Evolutionary conservation across 1,284 basidiomycete species (phyloP), one percentile per base, ranked within the genome.

Genomic region (Ganoderma sp.): DNA sequence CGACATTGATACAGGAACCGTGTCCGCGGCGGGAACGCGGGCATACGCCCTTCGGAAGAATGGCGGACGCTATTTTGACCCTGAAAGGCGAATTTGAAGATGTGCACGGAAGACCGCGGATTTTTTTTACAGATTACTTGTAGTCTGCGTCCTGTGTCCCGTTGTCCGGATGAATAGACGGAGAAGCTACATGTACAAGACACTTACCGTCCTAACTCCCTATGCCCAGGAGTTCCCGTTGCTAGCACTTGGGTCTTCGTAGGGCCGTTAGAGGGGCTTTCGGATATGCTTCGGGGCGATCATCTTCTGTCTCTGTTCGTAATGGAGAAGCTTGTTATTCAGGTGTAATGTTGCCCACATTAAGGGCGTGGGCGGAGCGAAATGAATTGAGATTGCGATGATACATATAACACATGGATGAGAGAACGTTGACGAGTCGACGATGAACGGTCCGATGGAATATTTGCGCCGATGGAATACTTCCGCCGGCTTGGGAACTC

Each of bases 171-270:
- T 58, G 34, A 58, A 58, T 39, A 58, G 56, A 58, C 37, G n/a
- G 56, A 58, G 56, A 22, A 39, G 34, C 56, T 58, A n/a, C 5
- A 22, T 39, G 56, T 58, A 58, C 15, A 3, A 39, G 10, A 34
- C 56, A 58, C 56, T 39, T 39, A 58, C 56, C 56, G 34, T 34
- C 34, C 34, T 58, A 58, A 19, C 56, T 37, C 56, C 56, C 56
- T 39, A 58, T 39, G 56, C 39, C 56, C 17, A 22, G 56, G 56
- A 34, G n/a, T 39, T 58, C 10, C 12, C 39, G 34, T 58, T 34
- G 39, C 9, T 39, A 19, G 34, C 56, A 8, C n/a, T 19, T 3
- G 56, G 14, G n/a, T 5, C 19, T 58, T 39, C 56, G 9, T 37
- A 34, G 39, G 17, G 56, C 32, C 32, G 19, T n/a, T 37, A 58